Evolutionary conservation across 352 stramenopile species (phyloP).

Genomic region (Globisporangium mamillatum): DNA sequence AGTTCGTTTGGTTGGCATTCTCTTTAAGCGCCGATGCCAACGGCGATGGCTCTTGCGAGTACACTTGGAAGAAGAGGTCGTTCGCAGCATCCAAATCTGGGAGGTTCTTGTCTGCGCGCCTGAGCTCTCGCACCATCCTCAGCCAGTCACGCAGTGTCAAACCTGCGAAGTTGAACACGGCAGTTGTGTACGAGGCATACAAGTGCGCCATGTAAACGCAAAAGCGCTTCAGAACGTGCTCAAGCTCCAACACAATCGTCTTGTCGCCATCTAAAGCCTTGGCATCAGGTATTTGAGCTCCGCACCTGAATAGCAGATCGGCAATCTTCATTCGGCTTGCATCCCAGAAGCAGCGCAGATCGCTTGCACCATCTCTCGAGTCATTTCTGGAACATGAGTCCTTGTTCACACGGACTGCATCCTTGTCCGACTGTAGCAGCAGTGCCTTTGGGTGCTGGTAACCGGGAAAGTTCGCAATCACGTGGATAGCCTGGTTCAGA

Average conservation of each 20-base stretch:
- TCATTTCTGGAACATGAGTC: not conserved
- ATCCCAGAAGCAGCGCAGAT: slow-evolving; percentile 15
- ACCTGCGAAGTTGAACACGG: slow-evolving; percentile 24
- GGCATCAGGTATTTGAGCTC: not conserved
- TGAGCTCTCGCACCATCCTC: slow-evolving; percentile 31
- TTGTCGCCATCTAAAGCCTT: not conserved
- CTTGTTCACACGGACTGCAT: not conserved
- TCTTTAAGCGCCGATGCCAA: not conserved
- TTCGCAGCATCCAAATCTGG: slow-evolving; percentile 1
- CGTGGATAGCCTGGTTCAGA: slow-evolving; percentile 32
- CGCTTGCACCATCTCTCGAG: not conserved
- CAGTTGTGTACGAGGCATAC: slow-evolving; percentile 35
- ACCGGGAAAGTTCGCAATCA: slow-evolving; percentile 4
- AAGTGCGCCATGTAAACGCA: slow-evolving; percentile 39
- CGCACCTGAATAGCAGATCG: slow-evolving; percentile 1
- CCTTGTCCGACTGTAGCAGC: slow-evolving; percentile 1
- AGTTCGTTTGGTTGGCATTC: not conserved
- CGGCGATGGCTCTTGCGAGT: not conserved
- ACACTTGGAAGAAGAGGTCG: slow-evolving; percentile 12
- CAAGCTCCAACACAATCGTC: slow-evolving; percentile 22
- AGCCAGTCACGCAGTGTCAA: slow-evolving; percentile 27
- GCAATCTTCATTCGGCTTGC: slow-evolving; percentile 5
- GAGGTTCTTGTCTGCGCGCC: slow-evolving; percentile 29
- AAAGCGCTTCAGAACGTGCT: slow-evolving; percentile 41
- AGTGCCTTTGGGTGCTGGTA: not conserved